phyloP scores from a whole-genome alignment of 78 protist species.

The Isochrysis galbana region DNA sequence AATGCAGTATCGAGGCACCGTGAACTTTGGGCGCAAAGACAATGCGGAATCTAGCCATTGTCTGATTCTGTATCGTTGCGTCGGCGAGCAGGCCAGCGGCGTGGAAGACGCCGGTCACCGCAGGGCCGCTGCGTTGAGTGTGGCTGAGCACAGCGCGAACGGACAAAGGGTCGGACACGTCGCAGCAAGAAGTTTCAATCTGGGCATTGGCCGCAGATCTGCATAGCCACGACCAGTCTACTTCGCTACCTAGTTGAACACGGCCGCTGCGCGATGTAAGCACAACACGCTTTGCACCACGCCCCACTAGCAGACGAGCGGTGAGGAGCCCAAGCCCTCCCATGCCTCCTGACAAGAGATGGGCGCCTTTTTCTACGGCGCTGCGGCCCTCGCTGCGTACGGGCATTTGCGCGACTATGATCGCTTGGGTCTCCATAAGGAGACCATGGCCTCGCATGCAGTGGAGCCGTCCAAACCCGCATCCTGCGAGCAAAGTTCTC shows the following conservation, averaged over 20 bases:
- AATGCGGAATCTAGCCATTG: not conserved
- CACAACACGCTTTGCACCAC: not conserved
- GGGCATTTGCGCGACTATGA: not conserved
- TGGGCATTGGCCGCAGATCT: not conserved
- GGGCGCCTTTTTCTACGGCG: not conserved
- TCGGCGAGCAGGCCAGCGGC: not conserved
- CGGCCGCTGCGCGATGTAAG: not conserved
- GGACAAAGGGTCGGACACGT: not conserved
- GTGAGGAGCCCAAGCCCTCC: not conserved
- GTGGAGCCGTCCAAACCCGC: not conserved
- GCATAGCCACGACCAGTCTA: not conserved
- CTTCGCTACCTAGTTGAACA: not conserved
- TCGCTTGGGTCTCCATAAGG: not conserved
- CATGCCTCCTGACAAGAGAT: not conserved
- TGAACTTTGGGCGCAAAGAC: not conserved
- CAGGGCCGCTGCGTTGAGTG: not conserved
- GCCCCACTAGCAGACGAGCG: not conserved
- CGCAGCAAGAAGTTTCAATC: not conserved
- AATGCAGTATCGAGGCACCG: not conserved
- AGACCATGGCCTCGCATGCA: not conserved
- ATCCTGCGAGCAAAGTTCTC: not conserved
- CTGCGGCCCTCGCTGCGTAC: not conserved
- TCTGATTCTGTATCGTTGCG: not conserved
- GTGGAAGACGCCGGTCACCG: not conserved
- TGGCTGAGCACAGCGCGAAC: not conserved